Base-by-base conservation (phyloP, 2,329 filamentous ascomycete species). In the Phialophora tarda region DNA sequence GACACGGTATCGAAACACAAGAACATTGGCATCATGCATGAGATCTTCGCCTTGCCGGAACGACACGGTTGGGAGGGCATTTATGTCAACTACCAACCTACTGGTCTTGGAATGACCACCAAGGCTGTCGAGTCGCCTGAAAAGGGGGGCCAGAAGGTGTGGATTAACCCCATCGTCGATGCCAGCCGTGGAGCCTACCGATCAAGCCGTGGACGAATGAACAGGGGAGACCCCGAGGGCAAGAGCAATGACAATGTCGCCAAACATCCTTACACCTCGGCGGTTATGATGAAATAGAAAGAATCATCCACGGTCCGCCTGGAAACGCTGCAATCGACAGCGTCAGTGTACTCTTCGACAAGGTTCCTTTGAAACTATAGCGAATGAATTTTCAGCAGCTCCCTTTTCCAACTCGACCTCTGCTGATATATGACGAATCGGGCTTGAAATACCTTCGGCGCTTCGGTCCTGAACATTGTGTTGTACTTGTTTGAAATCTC, bases 21-120 rank as follows among this genome's bases (percentile, higher is more conserved):
- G 28, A 78, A 84, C 67, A 71, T 87, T 26, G 79, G 80, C 4
- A 82, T 87, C 69, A 86, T 78, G 66, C 85, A 88, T 72, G 85
- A 88, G 78, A 80, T 81, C 0, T 86, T 83, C 69, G 75, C 78
- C 28, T 80, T 82, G 4, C 79, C 79, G 0, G 74, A 75, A 2
- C 77, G 79, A 3, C 75, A 76, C 8, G 58, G 58, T 21, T 85
- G 83, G 75, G 85, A 88, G 79, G 81, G 77, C 1, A 77, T 87
- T 24, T 86, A 86, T 70, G 68, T 79, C 7, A 82, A 84, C 47
- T 63, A 66, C 32, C 57, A 65, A 32, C 71, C 69, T 11, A 69
- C 63, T 7, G 48, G 62, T 21, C 48, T 69, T 44, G 67, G 60
- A 10, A 58, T 50, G 48, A 69, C 64, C 4, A 60, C 41, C 4